Evolutionary conservation across 2,329 filamentous ascomycete species (phyloP).

Genomic region (Sphaceloma murrayae): DNA sequence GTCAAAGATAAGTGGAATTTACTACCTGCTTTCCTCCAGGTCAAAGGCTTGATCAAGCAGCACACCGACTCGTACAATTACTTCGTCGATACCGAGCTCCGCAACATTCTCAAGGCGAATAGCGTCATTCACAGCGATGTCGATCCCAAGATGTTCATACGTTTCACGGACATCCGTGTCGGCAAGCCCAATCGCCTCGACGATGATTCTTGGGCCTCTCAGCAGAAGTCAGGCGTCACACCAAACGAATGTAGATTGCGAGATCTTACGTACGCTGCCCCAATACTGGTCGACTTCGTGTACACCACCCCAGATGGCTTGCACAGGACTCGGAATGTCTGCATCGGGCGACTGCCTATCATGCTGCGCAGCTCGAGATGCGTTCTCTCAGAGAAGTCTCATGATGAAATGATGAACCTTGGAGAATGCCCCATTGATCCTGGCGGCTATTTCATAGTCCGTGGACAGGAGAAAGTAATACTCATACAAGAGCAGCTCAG

Average conservation of each 20-base stretch:
- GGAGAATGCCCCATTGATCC: constrained; percentile 95
- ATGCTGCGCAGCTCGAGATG: constrained; percentile 97
- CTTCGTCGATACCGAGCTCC: constrained; percentile 92
- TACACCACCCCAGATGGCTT: constrained; percentile 68
- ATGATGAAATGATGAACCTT: constrained; percentile 79
- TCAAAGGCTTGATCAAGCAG: constrained; percentile 94
- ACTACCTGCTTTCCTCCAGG: constrained; percentile 92
- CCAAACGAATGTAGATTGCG: constrained; percentile 94
- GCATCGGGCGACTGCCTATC: constrained; percentile 84
- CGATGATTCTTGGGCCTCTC: constrained; percentile 49
- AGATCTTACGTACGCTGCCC: constrained; percentile 96
- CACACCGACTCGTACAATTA: constrained; percentile 99
- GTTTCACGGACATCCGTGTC: constrained; percentile 64
- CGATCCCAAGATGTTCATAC: constrained; percentile 80
- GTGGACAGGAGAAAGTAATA: constrained; percentile 97
- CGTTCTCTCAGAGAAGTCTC: constrained; percentile 70
- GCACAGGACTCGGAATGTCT: constrained; percentile 62
- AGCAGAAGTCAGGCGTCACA: constrained; percentile 47
- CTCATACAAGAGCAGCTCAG: constrained; percentile 96
- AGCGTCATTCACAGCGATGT: constrained; percentile 82
- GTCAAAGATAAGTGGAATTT: constrained; percentile 90
- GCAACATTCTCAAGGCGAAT: constrained; percentile 91
- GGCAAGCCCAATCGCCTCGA: constrained; percentile 71
- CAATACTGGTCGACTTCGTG: constrained; percentile 77
- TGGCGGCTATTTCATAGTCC: constrained; percentile 95